Evolutionary conservation across 768 basidiomycete genomes (phyloP).

Genomic region (Leccinum imitatum): DNA sequence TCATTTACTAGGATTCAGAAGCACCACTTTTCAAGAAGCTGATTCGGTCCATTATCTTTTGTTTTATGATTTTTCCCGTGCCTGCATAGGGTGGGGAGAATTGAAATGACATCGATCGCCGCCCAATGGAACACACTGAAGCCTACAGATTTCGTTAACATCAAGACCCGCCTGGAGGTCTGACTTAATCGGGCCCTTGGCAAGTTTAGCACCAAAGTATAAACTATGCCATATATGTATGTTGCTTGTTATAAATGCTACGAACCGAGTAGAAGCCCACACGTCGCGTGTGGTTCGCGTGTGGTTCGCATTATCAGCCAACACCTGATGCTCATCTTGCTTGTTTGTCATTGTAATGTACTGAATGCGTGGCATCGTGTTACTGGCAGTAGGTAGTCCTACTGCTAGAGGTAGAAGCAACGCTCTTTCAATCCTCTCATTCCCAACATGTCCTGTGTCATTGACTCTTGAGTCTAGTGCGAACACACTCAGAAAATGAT

Average conservation of each 20-base stretch:
- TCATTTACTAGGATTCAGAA: constrained; percentile 23
- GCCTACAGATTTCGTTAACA: constrained; percentile 49
- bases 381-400: not conserved
- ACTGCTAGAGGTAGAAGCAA: constrained; percentile 73
- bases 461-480: constrained; percentile 5
- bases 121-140: constrained; percentile 49
- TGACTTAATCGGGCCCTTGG: constrained; percentile 28
- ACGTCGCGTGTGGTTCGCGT: constrained; percentile 6
- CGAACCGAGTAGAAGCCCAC: constrained; percentile 3
- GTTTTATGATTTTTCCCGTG: constrained; percentile 2
- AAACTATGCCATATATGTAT: constrained; percentile 22
- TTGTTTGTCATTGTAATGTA: constrained; percentile 19
- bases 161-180: constrained; percentile 57
- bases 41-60: constrained; percentile 6
- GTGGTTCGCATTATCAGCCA: constrained; percentile 1
- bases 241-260: constrained; percentile 13
- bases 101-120: constrained; percentile 52
- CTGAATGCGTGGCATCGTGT: not conserved
- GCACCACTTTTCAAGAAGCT: constrained; percentile 7
- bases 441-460: constrained; percentile 65
- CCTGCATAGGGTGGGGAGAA: constrained; percentile 48
- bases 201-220: constrained; percentile 8
- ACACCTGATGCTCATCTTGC: not conserved
- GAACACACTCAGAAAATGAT: constrained; percentile 1
- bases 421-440: constrained; percentile 81